phyloP scores from a whole-genome alignment of 1,139 yeast species.

The Kodamaea sp. region DNA sequence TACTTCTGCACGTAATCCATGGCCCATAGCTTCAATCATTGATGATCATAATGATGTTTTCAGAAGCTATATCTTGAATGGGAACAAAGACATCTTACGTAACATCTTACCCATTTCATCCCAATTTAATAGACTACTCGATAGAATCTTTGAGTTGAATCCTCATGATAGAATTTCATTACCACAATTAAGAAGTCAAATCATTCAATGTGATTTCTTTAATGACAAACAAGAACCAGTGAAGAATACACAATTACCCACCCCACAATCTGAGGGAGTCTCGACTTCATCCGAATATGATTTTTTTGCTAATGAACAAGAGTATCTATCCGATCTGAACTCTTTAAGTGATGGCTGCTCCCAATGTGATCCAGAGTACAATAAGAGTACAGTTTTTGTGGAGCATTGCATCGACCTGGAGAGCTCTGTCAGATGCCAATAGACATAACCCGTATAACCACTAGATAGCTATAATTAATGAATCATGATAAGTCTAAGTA shows the following conservation, averaged over 20 bases:
- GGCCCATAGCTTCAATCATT: slow-evolving; percentile 72
- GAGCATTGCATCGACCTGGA: no score
- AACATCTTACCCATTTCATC: slow-evolving; percentile 62
- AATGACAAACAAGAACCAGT: slow-evolving; percentile 18
- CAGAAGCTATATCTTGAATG: slow-evolving; percentile 37
- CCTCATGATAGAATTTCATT: slow-evolving; percentile 63
- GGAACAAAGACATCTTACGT: slow-evolving; percentile 25
- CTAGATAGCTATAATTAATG: no score
- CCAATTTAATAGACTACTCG: slow-evolving; percentile 55
- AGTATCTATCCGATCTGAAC: no score
- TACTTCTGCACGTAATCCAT: slow-evolving; percentile 83
- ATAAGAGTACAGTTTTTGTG: no score
- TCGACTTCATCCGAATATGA: no score
- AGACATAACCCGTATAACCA: no score
- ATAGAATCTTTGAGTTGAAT: slow-evolving; percentile 53
- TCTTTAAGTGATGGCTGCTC: no score
- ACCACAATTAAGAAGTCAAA: slow-evolving; percentile 40
- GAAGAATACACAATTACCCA: background rate
- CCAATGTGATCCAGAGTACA: no score
- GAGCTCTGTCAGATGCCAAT: no score
- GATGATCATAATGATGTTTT: slow-evolving; percentile 52
- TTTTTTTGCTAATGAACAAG: no score
- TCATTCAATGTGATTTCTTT: slow-evolving; percentile 41
- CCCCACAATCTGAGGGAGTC: background rate
- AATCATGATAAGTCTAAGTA: no score